Percentiles rank a stretch among this genome's conserved stretches.
These are phyloP conservation scores for Camelina neglecta DNA, from an alignment of 345 rosid genomes.

Conservation along the genomic window DNA sequence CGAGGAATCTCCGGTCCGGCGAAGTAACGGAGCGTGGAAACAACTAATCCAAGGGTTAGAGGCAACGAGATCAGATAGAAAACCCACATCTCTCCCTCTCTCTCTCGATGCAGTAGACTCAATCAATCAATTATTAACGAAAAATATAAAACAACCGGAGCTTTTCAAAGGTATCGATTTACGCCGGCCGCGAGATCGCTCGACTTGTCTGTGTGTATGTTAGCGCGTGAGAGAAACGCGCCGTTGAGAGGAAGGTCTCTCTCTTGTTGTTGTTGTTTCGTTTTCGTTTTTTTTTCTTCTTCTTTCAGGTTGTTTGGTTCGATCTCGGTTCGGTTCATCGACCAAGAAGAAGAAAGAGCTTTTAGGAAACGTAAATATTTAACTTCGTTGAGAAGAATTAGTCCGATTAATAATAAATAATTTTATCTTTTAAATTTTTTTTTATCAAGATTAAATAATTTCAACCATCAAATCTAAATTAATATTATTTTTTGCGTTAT, in stretches of 20 bases:
- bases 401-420: constrained; percentile 12
- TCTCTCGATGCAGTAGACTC: constrained; percentile 22
- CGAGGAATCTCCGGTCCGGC: constrained; percentile 96
- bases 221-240: constrained; percentile 39
- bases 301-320: not conserved
- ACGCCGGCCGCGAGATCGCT: constrained; percentile 34
- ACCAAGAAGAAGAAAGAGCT: constrained; percentile 14
- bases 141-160: not conserved
- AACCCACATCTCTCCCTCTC: constrained; percentile 75
- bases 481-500: not conserved
- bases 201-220: constrained; percentile 11
- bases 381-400: constrained; percentile 32
- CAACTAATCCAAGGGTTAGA: constrained; percentile 89
- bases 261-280: constrained; percentile 5
- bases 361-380: constrained; percentile 26
- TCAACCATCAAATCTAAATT: constrained; percentile 9
- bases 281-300: not conserved
- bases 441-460: not conserved
- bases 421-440: not conserved
- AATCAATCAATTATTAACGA: not conserved
- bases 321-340: constrained; percentile 37
- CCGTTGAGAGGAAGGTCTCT: constrained; percentile 32
- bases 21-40: constrained; percentile 80
- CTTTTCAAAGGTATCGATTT: constrained; percentile 9
- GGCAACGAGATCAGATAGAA: constrained; percentile 98